phyloP scores from a whole-genome alignment of 192 early-diverging fungal species.

The Backusella sp. region DNA sequence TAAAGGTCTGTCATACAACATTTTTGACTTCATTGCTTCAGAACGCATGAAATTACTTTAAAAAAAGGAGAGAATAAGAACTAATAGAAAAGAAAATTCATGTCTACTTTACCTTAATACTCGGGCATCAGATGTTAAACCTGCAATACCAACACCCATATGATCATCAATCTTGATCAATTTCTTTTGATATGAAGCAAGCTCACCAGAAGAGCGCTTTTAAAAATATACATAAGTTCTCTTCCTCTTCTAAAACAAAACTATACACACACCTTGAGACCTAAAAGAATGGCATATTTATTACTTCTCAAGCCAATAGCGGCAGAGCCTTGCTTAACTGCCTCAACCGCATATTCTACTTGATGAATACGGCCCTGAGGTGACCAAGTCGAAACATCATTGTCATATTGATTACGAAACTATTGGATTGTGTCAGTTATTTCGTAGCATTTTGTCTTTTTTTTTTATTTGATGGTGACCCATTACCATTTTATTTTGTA shows the following conservation, averaged over 20 bases:
- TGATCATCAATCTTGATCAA: constrained; percentile 93
- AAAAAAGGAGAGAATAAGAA: neutral
- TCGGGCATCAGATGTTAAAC: constrained; percentile 95
- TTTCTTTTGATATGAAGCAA: constrained; percentile 98
- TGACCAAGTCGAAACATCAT: constrained; percentile 97
- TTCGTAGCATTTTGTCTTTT: too few species aligned
- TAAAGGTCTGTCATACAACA: constrained; percentile 85
- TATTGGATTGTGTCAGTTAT: constrained; percentile 9
- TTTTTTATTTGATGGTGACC: too few species aligned
- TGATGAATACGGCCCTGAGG: constrained; percentile 98
- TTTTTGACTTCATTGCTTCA: constrained; percentile 89
- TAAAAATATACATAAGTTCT: too few species aligned
- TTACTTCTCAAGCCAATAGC: constrained; percentile 90
- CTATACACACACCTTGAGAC: constrained; percentile 66
- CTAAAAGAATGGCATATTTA: constrained; percentile 83
- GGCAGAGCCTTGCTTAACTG: constrained; percentile 98
- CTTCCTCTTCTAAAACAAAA: too few species aligned
- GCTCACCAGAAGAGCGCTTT: constrained; percentile 86
- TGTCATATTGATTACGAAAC: constrained; percentile 93
- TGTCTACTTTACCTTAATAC: constrained; percentile 71
- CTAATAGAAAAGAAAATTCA: neutral
- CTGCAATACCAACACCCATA: constrained; percentile 96
- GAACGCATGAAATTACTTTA: constrained; percentile 90
- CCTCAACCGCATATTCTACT: constrained; percentile 98
- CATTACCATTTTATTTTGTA: neutral